Base-by-base conservation (phyloP, 495 filamentous ascomycete species). In the Diplogelasinospora grovesii region DNA sequence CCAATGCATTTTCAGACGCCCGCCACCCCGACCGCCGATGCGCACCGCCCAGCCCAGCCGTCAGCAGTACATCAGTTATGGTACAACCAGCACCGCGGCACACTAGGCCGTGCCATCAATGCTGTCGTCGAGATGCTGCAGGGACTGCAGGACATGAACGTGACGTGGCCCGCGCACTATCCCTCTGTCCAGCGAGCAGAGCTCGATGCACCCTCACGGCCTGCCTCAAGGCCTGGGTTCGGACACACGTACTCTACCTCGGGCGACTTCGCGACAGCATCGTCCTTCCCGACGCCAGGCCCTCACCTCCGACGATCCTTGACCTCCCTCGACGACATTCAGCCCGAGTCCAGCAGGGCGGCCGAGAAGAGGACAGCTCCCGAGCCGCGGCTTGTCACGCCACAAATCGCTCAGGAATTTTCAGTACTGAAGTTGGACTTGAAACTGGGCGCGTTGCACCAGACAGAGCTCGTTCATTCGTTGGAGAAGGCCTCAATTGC, bases 381-480 rank as follows among this genome's bases (percentile, higher is more conserved):
- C 18, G 85, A 87, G 33, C 77, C 80, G 2, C 70, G 92, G 39
- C 70, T 98, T 36, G 82, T 96, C 50, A 89, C 86, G 11, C 88
- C 89, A 15, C 85, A 96, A 64, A 89, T 96, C 41, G 87, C 89
- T 4, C 87, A 95, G 38, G 86, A 98, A 45, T 98, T 97, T 50
- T 95, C 89, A 0, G 82, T 98, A 26, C 64, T 98, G 40, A 98
- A 97, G 63, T 63, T 98, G 43, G 89, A 98, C 56, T 59, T 97
- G 53, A 96, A 96, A 58, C 72, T 98, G 25, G 89, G 89, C 13
- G 72, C 82, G 8, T 53, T 94, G 27, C 82, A 86, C 16, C 92
- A 95, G 56, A 73, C 85, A 0, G 92, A 96, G 48, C 74, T 97
- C 16, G 90, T 96, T 13, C 93, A 97, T 63, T 97, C 92, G n/a